These are phyloP conservation scores for Amyloporia xantha DNA, from an alignment of 768 basidiomycete species.

Conservation along the genomic window DNA sequence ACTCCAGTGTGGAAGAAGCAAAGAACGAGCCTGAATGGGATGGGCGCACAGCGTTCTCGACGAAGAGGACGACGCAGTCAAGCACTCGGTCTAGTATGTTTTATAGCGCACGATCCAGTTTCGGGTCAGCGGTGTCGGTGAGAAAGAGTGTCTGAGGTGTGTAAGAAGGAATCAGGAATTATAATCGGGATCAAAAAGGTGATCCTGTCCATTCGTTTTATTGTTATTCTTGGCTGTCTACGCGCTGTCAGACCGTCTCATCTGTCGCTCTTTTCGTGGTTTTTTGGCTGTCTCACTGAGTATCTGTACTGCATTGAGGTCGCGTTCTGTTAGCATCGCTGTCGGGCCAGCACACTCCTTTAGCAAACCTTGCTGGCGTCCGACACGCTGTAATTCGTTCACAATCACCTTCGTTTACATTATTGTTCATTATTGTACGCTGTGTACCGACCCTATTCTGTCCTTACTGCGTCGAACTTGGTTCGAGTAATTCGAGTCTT, in stretches of 20 bases:
- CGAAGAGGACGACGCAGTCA: background rate
- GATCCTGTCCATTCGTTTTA: background rate
- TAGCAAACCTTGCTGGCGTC: no score
- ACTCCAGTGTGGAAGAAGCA: background rate
- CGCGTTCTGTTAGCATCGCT: background rate
- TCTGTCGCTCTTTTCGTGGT: background rate
- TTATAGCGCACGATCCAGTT: conserved; percentile 10
- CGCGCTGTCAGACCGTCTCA: background rate
- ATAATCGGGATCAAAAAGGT: background rate
- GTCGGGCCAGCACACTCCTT: no score
- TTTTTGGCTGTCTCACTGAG: background rate
- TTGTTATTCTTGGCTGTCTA: background rate
- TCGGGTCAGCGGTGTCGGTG: background rate
- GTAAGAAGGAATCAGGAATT: background rate
- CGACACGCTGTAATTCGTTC: no score
- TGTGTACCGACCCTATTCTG: no score
- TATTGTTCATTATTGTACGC: no score
- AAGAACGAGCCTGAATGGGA: background rate
- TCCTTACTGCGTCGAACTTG: no score
- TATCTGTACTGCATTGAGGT: background rate
- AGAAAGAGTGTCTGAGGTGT: conserved; percentile 1
- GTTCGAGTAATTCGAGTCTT: no score
- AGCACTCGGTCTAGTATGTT: conserved; percentile 9
- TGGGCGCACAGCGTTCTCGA: background rate
- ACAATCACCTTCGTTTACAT: no score